Evolutionary conservation across 164 flowering plant species (phyloP).

Genomic region (Akebia trifoliata): DNA sequence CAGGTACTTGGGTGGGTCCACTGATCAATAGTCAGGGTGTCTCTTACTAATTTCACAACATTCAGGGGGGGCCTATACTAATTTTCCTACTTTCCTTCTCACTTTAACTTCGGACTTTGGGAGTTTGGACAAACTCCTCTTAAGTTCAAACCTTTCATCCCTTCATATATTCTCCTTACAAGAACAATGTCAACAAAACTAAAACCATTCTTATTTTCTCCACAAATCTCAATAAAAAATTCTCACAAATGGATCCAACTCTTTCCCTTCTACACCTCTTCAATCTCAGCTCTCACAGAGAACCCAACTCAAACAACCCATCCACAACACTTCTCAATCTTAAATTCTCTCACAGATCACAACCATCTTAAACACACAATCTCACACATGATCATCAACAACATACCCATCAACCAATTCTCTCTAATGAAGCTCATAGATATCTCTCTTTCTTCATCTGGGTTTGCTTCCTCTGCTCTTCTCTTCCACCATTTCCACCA

Average conservation of each 20-base stretch:
- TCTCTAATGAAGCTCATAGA: constrained; percentile 22
- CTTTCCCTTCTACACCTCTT: constrained; percentile 1
- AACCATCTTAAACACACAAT: too few relatives aligned
- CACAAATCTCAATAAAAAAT: background rate
- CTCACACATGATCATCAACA: background rate
- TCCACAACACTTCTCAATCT: too few relatives aligned
- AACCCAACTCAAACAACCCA: too few relatives aligned
- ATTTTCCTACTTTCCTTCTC: too few relatives aligned
- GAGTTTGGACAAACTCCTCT: background rate
- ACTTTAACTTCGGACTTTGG: too few relatives aligned
- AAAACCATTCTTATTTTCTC: background rate
- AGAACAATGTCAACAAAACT: constrained; percentile 5
- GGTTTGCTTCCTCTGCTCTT: constrained; percentile 7
- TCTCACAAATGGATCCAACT: background rate
- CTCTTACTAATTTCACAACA: too few relatives aligned
- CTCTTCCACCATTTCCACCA: constrained; percentile 18
- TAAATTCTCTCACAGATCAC: too few relatives aligned
- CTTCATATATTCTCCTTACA: too few relatives aligned
- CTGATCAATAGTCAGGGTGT: too few relatives aligned
- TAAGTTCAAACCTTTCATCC: too few relatives aligned
- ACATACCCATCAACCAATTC: constrained; percentile 11
- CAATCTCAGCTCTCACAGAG: background rate
- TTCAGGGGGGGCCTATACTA: too few relatives aligned
- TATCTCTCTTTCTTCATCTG: constrained; percentile 11
- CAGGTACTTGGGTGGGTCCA: too few relatives aligned